Base-by-base conservation (phyloP, 2,329 filamentous ascomycete species). In the Ophiostoma sp. region DNA sequence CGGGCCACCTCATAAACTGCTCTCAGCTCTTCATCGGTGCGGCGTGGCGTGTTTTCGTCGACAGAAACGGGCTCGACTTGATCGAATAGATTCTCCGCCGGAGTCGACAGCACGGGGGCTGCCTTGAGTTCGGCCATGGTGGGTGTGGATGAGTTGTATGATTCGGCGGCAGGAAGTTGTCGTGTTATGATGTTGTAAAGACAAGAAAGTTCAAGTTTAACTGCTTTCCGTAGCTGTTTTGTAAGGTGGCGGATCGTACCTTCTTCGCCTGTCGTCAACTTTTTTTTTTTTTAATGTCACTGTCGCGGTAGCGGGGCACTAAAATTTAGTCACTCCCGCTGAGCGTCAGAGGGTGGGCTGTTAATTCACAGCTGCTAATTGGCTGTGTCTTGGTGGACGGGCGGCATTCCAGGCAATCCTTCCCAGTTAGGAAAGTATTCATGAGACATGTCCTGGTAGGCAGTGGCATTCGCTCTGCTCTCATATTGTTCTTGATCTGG, bases 1-100 rank as follows among this genome's bases (percentile, higher is more conserved):
- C 93, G 88, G 74, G 88, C 86, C 76, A 98, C 91, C 82, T 99
- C 96, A 84, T 98, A 99, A 68, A 92, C 91, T 55, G 90, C 83
- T 72, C 85, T 84, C 39, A 98, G 85, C 79, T 95, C 92, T 79
- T 93, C 89, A 76, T 95, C 90, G 19, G 83, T 82, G 69, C 79
- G 79, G 28, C 76, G 76, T 31, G 76, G 82, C 76, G 82, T 77
- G 76, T 77, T 28, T 28, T 81, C 73, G 4, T 76, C 69, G 22
- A 75, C 76, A 25, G 74, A 78, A 36, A 78, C 79, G n/a, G 82
- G 78, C 2, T 84, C 83, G 15, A 86, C 82, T 75, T 86, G 83
- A 77, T 89, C 87, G 79, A 89, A 86, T 36, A 89, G 82, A 70
- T 88, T 81, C 68, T 90, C 87, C 64, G 89, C 88, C 33, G 89